A percentile compares a stretch with the other conserved stretches of the same genome.
Evolutionary conservation across 2,329 filamentous ascomycete species (phyloP).

Genomic region (Xylaria sp.): DNA sequence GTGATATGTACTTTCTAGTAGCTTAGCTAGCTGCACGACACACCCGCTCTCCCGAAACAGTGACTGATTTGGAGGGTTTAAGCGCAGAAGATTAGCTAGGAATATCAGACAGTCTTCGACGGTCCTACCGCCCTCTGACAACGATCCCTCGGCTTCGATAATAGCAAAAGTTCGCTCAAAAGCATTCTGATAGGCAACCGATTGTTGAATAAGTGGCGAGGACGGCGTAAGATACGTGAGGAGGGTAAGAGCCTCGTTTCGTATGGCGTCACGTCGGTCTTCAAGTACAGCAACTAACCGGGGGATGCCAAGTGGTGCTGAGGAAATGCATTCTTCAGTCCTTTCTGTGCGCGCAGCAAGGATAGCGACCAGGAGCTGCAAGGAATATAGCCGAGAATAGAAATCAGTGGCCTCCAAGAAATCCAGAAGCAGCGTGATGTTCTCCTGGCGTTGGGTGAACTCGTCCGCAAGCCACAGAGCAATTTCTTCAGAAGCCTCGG

Average conservation of each 20-base stretch:
- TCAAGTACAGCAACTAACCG: slow-evolving; percentile 83
- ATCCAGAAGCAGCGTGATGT: slow-evolving; percentile 87
- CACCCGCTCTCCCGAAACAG: slow-evolving; percentile 91
- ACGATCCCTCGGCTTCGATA: slow-evolving; percentile 79
- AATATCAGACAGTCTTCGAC: slow-evolving; percentile 94
- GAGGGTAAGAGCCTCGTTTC: slow-evolving; percentile 86
- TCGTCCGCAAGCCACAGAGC: slow-evolving; percentile 95
- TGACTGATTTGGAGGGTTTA: slow-evolving; percentile 91
- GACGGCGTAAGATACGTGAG: slow-evolving; percentile 86
- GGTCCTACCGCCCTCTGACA: slow-evolving; percentile 81
- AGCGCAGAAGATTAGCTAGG: slow-evolving; percentile 83
- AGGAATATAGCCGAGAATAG: slow-evolving; percentile 86
- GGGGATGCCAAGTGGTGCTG: slow-evolving; percentile 85
- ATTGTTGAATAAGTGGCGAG: slow-evolving; percentile 88
- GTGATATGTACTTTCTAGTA: slow-evolving; percentile 67
- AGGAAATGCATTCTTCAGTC: slow-evolving; percentile 92
- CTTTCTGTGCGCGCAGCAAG: slow-evolving; percentile 84
- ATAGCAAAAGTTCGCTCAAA: slow-evolving; percentile 87
- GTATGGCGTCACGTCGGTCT: slow-evolving; percentile 82
- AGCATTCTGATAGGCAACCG: slow-evolving; percentile 93
- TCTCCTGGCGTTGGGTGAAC: slow-evolving; percentile 97
- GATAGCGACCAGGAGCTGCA: slow-evolving; percentile 88
- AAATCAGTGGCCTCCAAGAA: slow-evolving; percentile 88
- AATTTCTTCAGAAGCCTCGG: slow-evolving; percentile 95
- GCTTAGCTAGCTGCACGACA: slow-evolving; percentile 70